Percentiles rank a stretch among this genome's conserved stretches.
These are phyloP conservation scores for Lophiotrema nucula DNA, from an alignment of 495 filamentous ascomycete species.

Conservation along the genomic window DNA sequence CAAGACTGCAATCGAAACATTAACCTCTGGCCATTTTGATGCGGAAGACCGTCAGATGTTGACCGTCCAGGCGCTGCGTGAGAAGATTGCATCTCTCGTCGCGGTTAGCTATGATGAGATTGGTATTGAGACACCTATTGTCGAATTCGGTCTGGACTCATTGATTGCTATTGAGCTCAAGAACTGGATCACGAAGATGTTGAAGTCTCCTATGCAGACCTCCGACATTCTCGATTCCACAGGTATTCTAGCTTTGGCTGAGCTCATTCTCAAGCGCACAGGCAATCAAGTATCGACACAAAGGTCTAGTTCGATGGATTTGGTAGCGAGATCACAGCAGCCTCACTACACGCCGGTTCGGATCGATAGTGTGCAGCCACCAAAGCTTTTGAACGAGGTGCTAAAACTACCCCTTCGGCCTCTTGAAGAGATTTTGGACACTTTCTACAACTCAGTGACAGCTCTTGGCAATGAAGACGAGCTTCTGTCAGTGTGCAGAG, in stretches of 20 bases:
- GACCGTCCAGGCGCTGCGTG: background rate
- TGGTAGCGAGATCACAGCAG: background rate
- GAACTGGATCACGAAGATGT: conserved; percentile 13
- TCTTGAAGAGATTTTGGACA: background rate
- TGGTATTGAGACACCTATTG: background rate
- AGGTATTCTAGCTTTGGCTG: background rate
- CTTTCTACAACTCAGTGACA: background rate
- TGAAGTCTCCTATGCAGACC: background rate
- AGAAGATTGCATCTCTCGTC: background rate
- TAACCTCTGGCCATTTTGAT: background rate
- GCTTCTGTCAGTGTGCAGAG: background rate
- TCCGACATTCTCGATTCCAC: conserved; percentile 3
- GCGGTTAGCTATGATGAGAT: background rate
- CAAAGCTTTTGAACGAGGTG: background rate
- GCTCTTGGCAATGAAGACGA: background rate
- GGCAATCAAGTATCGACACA: too few relatives aligned
- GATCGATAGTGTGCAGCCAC: background rate
- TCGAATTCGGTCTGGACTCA: conserved; percentile 14
- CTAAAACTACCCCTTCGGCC: background rate
- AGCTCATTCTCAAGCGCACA: background rate
- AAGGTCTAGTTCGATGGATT: too few relatives aligned
- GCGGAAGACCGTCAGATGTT: background rate
- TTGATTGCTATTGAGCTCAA: conserved; percentile 21
- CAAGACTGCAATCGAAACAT: background rate
- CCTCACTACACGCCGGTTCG: background rate